These are phyloP conservation scores for Lentinus brumalis DNA, from an alignment of 768 basidiomycete genomes.

Conservation along the genomic window DNA sequence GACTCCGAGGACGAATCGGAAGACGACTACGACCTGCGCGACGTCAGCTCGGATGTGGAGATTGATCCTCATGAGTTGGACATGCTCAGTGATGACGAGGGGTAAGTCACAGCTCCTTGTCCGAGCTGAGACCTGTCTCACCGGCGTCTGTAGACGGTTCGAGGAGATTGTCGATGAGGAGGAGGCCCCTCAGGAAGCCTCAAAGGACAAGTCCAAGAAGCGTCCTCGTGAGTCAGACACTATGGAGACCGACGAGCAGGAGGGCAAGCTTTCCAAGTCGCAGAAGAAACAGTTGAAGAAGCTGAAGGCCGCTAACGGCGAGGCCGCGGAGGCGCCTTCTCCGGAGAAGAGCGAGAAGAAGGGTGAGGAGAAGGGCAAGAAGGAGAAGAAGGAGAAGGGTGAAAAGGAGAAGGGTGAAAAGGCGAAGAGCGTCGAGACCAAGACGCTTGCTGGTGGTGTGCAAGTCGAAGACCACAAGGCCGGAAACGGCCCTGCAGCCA, in stretches of 20 bases:
- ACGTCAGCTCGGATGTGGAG: conserved; percentile 85
- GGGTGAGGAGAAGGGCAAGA: conserved; percentile 27
- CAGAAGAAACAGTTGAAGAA: conserved; percentile 76
- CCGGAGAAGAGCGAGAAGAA: conserved; percentile 42
- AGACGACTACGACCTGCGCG: conserved; percentile 65
- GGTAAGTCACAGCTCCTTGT: conserved; percentile 12
- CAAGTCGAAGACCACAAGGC: conserved; percentile 74
- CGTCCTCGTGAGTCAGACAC: conserved; percentile 69
- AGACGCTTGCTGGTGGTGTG: conserved; percentile 50
- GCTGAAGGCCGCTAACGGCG: conserved; percentile 62
- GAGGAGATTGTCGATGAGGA: conserved; percentile 62
- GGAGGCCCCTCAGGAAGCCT: conserved; percentile 5
- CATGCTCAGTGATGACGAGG: conserved; percentile 48
- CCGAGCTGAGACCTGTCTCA: neutral
- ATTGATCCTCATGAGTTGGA: conserved; percentile 61
- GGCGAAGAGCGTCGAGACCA: conserved; percentile 26
- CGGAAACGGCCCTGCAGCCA: conserved; percentile 85
- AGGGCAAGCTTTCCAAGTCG: conserved; percentile 49
- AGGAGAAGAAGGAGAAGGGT: conserved; percentile 36
- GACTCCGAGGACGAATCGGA: conserved; percentile 52
- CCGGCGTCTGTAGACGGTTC: conserved; percentile 54
- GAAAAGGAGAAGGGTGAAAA: conserved; percentile 38
- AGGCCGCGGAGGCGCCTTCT: conserved; percentile 34
- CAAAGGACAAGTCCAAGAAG: conserved; percentile 46
- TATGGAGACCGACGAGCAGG: conserved; percentile 38